phyloP scores from a whole-genome alignment of 306 rosid species.

The cucumber (Cucumis sativus) region DNA sequence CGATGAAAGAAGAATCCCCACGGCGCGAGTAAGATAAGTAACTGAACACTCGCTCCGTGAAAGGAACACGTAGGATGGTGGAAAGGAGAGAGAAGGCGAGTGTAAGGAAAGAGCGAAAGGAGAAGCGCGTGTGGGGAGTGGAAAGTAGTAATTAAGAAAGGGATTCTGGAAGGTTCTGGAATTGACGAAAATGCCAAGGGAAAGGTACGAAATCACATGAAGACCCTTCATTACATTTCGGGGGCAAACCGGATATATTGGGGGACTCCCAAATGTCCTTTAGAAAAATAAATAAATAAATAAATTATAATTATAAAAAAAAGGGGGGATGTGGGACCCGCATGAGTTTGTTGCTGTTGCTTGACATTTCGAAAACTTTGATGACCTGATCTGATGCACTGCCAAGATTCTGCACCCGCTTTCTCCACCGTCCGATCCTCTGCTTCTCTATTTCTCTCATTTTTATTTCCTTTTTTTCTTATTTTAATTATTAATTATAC shows the following conservation, averaged over 20 bases:
- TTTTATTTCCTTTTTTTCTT: no score
- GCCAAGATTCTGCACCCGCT: neutral
- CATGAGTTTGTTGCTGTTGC: neutral
- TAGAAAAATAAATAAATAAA: no score
- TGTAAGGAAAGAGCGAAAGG: neutral
- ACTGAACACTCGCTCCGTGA: neutral
- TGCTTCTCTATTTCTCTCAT: neutral
- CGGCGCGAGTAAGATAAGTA: neutral
- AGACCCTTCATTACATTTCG: neutral
- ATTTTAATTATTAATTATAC: no score
- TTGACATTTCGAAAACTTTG: neutral
- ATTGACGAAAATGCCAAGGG: slow-evolving; percentile 2
- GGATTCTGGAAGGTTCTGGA: neutral
- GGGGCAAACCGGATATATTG: neutral
- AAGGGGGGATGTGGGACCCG: neutral
- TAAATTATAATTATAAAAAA: no score
- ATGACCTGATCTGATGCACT: neutral
- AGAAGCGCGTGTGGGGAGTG: neutral
- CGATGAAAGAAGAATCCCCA: neutral
- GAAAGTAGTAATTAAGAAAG: neutral
- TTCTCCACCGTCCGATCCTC: slow-evolving; percentile 2
- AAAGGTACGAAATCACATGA: slow-evolving; percentile 9
- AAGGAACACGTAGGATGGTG: neutral
- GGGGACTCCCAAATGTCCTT: neutral
- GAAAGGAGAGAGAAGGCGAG: neutral